These are phyloP conservation scores for Phalaenopsis equestris DNA, from an alignment of 106 monocot genomes.

Conservation along the genomic window DNA sequence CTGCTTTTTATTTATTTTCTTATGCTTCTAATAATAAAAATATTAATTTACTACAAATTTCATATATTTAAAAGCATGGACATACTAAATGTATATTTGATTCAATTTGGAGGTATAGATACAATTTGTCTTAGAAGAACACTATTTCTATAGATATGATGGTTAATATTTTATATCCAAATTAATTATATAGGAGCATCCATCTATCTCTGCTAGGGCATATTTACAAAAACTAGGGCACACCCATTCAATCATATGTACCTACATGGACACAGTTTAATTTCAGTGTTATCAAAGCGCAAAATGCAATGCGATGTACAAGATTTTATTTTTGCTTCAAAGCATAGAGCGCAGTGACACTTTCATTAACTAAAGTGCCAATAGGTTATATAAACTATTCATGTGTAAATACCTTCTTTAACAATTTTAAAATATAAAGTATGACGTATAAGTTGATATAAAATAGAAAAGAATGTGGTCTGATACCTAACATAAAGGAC, in stretches of 20 bases:
- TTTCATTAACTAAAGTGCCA: too few relatives aligned
- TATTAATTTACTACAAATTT: neutral
- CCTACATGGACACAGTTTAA: neutral
- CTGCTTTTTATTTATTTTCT: neutral
- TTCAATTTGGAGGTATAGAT: neutral
- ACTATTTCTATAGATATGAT: neutral
- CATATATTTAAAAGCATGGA: neutral
- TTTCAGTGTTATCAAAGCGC: too few relatives aligned
- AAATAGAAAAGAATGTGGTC: too few relatives aligned
- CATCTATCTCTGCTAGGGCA: neutral
- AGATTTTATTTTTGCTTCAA: too few relatives aligned
- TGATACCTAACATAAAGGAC: too few relatives aligned
- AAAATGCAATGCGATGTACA: too few relatives aligned
- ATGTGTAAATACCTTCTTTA: too few relatives aligned
- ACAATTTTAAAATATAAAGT: too few relatives aligned
- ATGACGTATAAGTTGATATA: too few relatives aligned
- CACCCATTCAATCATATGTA: neutral
- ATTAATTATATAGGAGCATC: neutral
- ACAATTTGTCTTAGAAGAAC: neutral
- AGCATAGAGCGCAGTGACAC: too few relatives aligned
- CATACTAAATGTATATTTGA: neutral
- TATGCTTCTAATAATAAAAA: neutral
- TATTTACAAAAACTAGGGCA: neutral
- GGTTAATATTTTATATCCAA: neutral
- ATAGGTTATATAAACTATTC: too few relatives aligned